Conservation (phyloP, 2,329 filamentous ascomycete species). For the Cercospora nicotianae region DNA sequence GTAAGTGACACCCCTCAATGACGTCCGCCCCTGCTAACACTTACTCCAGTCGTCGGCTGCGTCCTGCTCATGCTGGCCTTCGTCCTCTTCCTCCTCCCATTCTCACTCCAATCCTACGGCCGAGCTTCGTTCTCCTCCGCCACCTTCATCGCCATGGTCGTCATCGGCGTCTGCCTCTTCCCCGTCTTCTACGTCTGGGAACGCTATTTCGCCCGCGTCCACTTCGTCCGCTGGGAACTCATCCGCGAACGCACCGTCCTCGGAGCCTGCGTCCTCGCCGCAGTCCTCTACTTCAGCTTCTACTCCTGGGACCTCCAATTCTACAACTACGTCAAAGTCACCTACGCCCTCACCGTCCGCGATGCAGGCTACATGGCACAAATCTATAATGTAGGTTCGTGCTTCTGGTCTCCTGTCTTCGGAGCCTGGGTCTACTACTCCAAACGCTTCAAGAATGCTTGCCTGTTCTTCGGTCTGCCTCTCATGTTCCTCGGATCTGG, state of each 20-base stretch:
- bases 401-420: conserved; percentile 48
- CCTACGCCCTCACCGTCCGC: conserved; percentile 43
- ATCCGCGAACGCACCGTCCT: conserved; percentile 53
- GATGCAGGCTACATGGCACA: conserved; percentile 36
- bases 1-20: background rate
- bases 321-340: conserved; percentile 50
- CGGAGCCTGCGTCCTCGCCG: conserved; percentile 46
- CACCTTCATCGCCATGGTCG: conserved; percentile 44
- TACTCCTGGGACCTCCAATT: conserved; percentile 46
- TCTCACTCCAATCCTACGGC: conserved; percentile 53
- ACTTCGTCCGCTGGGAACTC: conserved; percentile 58
- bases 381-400: conserved; percentile 43
- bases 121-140: conserved; percentile 39
- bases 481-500: conserved; percentile 38
- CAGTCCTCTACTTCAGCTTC: conserved; percentile 49
- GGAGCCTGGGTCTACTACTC: conserved; percentile 51
- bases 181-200: conserved; percentile 58
- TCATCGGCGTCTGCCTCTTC: conserved; percentile 36
- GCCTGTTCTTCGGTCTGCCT: conserved; percentile 39
- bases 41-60: conserved; percentile 26
- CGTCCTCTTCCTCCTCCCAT: conserved; percentile 67
- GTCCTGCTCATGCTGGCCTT: conserved; percentile 50
- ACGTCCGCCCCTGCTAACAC: conserved; percentile 5
- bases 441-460: conserved; percentile 53
- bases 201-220: conserved; percentile 55